Percentiles rank a stretch among this genome's conserved stretches.
phyloP scores from a whole-genome alignment of 2,329 filamentous ascomycete genomes.

The Nakataea oryzae region DNA sequence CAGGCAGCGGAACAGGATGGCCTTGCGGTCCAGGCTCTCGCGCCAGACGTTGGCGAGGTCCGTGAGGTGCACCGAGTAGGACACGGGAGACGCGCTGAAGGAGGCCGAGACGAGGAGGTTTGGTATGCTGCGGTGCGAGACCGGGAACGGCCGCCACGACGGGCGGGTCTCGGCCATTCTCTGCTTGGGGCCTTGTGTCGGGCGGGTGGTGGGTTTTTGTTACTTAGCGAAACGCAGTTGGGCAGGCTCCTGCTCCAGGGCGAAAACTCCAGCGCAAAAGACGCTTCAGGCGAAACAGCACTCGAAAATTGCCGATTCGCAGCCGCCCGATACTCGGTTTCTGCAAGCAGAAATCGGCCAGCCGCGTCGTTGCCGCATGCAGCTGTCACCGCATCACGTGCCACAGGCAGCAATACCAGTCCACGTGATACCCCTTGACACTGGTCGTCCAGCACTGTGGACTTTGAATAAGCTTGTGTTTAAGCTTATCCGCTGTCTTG shows the following conservation, averaged over 20 bases:
- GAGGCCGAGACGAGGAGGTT: constrained; percentile 51
- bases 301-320: too few relatives aligned
- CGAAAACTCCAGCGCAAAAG: not conserved
- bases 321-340: too few relatives aligned
- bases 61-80: constrained; percentile 58
- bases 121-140: constrained; percentile 35
- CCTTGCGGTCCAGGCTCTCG: constrained; percentile 50
- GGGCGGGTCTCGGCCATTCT: constrained; percentile 5
- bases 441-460: too few relatives aligned
- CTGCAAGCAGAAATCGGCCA: not conserved
- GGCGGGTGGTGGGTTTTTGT: too few relatives aligned
- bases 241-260: too few relatives aligned
- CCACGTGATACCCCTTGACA: too few relatives aligned
- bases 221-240: too few relatives aligned
- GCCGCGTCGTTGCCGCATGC: too few relatives aligned
- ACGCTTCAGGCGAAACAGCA: not conserved
- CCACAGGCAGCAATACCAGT: not conserved
- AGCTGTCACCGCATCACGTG: not conserved
- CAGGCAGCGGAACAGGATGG: constrained; percentile 52
- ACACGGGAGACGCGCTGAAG: constrained; percentile 32
- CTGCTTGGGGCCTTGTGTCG: not conserved
- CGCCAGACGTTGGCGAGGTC: constrained; percentile 67
- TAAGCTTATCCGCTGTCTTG: too few relatives aligned
- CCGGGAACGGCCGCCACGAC: constrained; percentile 38
- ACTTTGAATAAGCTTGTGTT: too few relatives aligned